Evolutionary conservation across 2,329 filamentous ascomycete genomes (phyloP), one percentile per base, ranked within the genome.

Genomic region (Metarhizium humberi): DNA sequence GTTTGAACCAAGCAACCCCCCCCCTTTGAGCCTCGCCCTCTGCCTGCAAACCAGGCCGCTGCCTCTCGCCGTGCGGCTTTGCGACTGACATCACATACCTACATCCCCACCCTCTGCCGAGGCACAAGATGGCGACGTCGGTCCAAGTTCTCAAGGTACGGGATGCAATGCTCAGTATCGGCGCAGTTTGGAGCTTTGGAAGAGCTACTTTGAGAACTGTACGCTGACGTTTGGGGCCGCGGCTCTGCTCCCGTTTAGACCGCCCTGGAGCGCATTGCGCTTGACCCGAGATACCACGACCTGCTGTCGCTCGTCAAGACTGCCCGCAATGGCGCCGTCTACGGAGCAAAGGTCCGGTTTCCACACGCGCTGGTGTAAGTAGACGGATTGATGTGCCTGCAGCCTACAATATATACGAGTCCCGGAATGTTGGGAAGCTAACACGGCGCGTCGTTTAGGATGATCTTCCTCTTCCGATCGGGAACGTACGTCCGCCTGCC

Each of bases 281-380:
- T 94, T 59, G 85, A 97, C 69, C 91, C 92, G 6, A 80, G 84
- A 62, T 89, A 96, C 74, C 90, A 94, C 65, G 90, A 94, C 65
- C 70, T 91, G 55, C 82, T 99, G 59, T 84, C 89, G 56, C 79
- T 99, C 62, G 71, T 96, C 71, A 99, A 99, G 80, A 90, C 85
- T 65, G 88, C 94, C 62, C 90, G 94, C 73, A 99, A 97, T 84
- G 94, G 94, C 71, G 86, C 92, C 61, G 90, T 99, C 60, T 99
- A 99, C 74, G 94, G 94, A 58, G 85, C 89, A 65, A 97, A 97
- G 82, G 90, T 99, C 72, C 92, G 94, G 60, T 97, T 99, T 75
- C 94, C 94, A 61, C 94, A 99, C 75, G 94, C 94, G 58, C 81
- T 99, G 63, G 94, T 99, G 77, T 80, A 72, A 59, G 76, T 60